Base-by-base conservation (phyloP, 2,329 filamentous ascomycete species). In the Aspergillus ustus region DNA sequence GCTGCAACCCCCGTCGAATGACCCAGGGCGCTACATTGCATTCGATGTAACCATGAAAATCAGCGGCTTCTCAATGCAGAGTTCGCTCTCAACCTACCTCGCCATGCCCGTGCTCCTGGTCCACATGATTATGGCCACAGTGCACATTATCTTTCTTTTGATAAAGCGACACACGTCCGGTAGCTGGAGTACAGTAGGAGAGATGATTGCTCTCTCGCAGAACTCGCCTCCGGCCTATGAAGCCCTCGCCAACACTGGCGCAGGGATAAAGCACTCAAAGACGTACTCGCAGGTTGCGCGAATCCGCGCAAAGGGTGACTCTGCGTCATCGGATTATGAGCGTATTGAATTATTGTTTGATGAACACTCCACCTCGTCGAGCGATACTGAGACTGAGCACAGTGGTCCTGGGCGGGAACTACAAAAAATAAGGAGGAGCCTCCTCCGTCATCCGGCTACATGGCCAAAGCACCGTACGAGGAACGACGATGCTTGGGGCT, bases 31-130 rank as follows among this genome's bases (percentile, higher is more conserved):
- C 2, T 53, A 20, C 22, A 50, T 40, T 2, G 29, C 51, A 3
- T 48, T 62, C 20, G 5, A 56, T 5, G 46, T 46, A 0, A 25
- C 56, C 11, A 59, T 59, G 57, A 40, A 56, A 25, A 59, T 53
- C n/a, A 62, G 57, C 52, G 52, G 60, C 15, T 62, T 59, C 25
- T 59, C 60, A 7, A n/a, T 56, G 1, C 56, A 59, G 29, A 29
- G n/a, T 19, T 59, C 46, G 7, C 57, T 59, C 13, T 52, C 60
- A 5, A 57, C 43, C 4, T 59, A 40, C 20, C 56, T 62, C 4
- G 22, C 60, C 45, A 62, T 59, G 45, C 20, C 55, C 2, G 45
- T 59, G 2, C 60, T 62, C 5, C 34, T 62, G 1, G 15, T 46
- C 13, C 60, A 62, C 37, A 56, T 62, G 11, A 8, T 48, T 2